Evolutionary conservation across 768 basidiomycete genomes (phyloP), one percentile per base, ranked within the genome.

Genomic region (Tulasnella calospora): DNA sequence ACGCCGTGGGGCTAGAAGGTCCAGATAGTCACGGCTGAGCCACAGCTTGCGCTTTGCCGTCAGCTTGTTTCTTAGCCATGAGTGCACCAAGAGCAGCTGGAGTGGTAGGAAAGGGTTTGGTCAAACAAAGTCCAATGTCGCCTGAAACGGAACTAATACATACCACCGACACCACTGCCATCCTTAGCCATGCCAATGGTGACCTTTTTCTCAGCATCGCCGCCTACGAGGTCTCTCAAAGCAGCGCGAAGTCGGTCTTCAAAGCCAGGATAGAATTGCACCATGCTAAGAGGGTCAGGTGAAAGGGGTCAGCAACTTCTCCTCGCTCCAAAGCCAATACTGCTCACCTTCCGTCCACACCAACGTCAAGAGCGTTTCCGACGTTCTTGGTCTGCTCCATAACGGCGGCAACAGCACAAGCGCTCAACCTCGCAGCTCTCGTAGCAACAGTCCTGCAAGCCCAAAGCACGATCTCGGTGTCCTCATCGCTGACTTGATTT

Each of bases 121-220:
- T 74, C 15, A 23, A 33, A 21, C 10, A 46, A 44, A 44, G 73
- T 36, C 35, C 44, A 41, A 40, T 19, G 33, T 71, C 46, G 36
- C 23, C 51, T 23, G 51, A 57, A 33, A 74, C 33, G 74, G 57
- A 46, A 67, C 21, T 67, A 17, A 1, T 30, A 84, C 92, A 85
- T 84, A 98, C 96, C 97, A 83, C 98, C 98, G 57, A 96, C 95
- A 47, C 97, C 98, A 82, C 94, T 96, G 17, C 98, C 98, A 81
- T 99, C 98, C 84, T 98, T 99, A 5, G 98, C 98, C 83, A 99
- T 83, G 47, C 95, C 97, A 81, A 99, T 93, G 72, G 92, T 88
- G 0, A 98, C 90, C 40, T 90, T 86, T 82, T 89, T 87, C 86
- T 96, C 95, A 9, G 93, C 90, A 41, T 93, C 90, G 55, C 89